These are phyloP conservation scores for Trypanosoma lewisi DNA, from an alignment of 208 protist genomes.

Conservation along the genomic window DNA sequence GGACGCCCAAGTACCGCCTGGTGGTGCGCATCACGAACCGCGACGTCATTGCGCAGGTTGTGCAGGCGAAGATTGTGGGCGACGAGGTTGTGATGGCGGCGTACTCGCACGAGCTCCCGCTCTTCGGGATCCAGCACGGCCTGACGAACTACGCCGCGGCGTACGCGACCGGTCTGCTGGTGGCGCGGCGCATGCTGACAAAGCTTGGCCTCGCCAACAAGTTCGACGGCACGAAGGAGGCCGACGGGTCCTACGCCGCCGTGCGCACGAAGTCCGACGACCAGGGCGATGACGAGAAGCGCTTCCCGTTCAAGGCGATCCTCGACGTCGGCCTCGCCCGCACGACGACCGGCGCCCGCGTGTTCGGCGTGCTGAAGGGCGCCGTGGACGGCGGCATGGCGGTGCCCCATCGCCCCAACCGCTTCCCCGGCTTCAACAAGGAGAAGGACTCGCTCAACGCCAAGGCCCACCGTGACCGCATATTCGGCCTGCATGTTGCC, in stretches of 20 bases:
- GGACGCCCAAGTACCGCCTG: conserved; percentile 98
- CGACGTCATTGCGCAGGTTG: conserved; percentile 97
- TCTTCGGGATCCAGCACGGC: conserved; percentile 95
- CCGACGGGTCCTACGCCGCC: conserved; percentile 81
- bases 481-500: conserved; percentile 97
- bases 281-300: conserved; percentile 79
- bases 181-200: conserved; percentile 95
- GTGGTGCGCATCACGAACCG: conserved; percentile 97
- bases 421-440: conserved; percentile 96
- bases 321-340: conserved; percentile 97
- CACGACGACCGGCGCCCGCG: conserved; percentile 95
- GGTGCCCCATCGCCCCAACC: conserved; percentile 96
- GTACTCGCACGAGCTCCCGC: conserved; percentile 97
- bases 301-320: conserved; percentile 96
- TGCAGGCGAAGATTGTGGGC: conserved; percentile 94
- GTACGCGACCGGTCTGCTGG: conserved; percentile 97
- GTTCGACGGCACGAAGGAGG: conserved; percentile 94
- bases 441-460: conserved; percentile 89
- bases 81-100: conserved; percentile 94
- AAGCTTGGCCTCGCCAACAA: conserved; percentile 94
- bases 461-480: conserved; percentile 92
- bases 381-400: conserved; percentile 97
- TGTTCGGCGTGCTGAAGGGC: conserved; percentile 96
- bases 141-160: conserved; percentile 98
- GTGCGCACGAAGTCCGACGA: conserved; percentile 76